Evolutionary conservation across 2,329 filamentous ascomycete genomes (phyloP).

Genomic region (Diaporthe amygdali): DNA sequence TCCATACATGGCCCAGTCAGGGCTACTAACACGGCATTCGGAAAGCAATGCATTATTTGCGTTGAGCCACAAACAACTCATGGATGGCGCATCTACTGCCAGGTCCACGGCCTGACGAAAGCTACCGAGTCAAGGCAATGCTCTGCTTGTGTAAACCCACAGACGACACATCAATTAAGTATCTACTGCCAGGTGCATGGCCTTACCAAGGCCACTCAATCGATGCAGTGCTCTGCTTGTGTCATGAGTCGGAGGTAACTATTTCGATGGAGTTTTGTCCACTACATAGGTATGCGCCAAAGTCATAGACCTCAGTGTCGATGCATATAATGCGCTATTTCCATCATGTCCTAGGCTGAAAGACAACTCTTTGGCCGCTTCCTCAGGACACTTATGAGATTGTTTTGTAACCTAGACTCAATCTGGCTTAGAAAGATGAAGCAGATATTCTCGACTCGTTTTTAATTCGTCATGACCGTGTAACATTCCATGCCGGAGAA

Average conservation of each 20-base stretch:
- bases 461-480: background rate
- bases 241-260: background rate
- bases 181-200: background rate
- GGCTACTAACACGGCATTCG: background rate
- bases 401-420: too few species aligned
- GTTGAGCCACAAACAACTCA: background rate
- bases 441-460: background rate
- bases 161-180: conserved; percentile 1
- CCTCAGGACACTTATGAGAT: too few species aligned
- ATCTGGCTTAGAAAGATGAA: too few species aligned
- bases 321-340: too few species aligned
- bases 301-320: too few species aligned
- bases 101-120: background rate
- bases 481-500: too few species aligned
- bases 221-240: background rate
- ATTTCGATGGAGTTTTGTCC: too few species aligned
- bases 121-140: background rate
- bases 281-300: too few species aligned
- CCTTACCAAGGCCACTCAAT: background rate
- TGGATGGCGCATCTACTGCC: background rate
- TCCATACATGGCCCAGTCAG: background rate
- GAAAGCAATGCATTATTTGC: background rate
- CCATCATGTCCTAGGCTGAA: too few species aligned
- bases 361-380: too few species aligned
- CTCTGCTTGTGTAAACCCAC: background rate